Evolutionary conservation across 108 stramenopile genomes (phyloP), one percentile per base, ranked within the genome.

Genomic region (Cyclotella cryptica): DNA sequence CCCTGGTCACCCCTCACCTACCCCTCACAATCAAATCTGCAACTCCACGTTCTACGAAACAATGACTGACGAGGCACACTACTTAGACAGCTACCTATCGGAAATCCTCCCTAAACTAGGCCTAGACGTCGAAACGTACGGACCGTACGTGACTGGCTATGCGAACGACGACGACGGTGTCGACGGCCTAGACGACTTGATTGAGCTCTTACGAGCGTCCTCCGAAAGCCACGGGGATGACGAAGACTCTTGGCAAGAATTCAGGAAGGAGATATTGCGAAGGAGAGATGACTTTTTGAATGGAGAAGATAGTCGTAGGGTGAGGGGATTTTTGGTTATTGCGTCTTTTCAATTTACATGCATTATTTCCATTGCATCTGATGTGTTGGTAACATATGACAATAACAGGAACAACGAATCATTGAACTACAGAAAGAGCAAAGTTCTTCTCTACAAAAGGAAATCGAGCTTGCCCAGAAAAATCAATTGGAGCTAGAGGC

Each of bases 111-210:
- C 89, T 21, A 68, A 73, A 69, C 54, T 94, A 18, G 93, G 91
- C 22, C 77, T 94, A 60, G 93, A 94, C 74, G 70, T 35, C 24
- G 93, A 94, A 55, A 89, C 89, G 18, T 94, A 92, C 51, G 91
- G 87, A 42, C 84, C 87, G 1, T 93, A 93, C 55, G 80, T 90
- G 14, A 72, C 87, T 51, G 87, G 88, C 17, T 68, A 42, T 28
- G 79, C 74, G 22, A 73, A 84, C 57, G 64, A 83, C 13, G 75
- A 75, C 19, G 84, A 70, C 39, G 65, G 85, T 39, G 89, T 82
- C 28, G 78, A 79, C 35, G 71, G 59, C 19, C 67, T 87, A 60
- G 86, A 88, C 52, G 77, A 84, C 21, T 72, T 93, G 19, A 72
- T 95, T 61, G 90, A 90, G 58, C 55, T 95, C 0, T 59, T 95